Evolutionary conservation across 805 yeast genomes (phyloP).

Genomic region (Dipodascus albidus): DNA sequence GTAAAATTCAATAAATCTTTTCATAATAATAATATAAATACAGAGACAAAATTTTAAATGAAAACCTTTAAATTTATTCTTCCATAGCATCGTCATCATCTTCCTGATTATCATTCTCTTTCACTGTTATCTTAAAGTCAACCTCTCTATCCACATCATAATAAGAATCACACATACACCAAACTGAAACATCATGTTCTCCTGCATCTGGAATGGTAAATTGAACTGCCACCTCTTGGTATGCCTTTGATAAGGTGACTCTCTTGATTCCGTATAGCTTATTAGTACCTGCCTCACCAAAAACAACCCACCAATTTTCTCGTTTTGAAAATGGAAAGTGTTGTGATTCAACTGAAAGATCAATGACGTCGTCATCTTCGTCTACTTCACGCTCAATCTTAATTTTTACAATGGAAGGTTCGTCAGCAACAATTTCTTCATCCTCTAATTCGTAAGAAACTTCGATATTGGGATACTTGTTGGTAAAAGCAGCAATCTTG

Average conservation of each 20-base stretch:
- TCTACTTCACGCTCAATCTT: slow-evolving; percentile 37
- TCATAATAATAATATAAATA: too few relatives aligned
- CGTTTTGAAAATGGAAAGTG: slow-evolving; percentile 46
- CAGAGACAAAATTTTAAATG: too few relatives aligned
- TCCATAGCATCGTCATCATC: slow-evolving; percentile 17
- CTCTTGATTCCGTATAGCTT: slow-evolving; percentile 68
- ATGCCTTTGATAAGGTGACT: slow-evolving; percentile 40
- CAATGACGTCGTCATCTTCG: slow-evolving; percentile 55
- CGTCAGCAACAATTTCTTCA: slow-evolving; percentile 34
- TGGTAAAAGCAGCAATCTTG: slow-evolving; percentile 77
- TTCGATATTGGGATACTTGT: slow-evolving; percentile 81
- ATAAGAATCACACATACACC: slow-evolving; percentile 88
- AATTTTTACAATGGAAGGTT: slow-evolving; percentile 33
- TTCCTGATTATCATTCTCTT: slow-evolving; percentile 8
- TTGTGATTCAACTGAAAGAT: slow-evolving; percentile 47
- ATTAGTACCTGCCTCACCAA: slow-evolving; percentile 53
- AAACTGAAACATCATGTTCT: slow-evolving; percentile 47
- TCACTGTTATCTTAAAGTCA: slow-evolving; percentile 29
- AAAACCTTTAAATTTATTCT: slow-evolving; percentile 8
- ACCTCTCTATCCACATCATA: slow-evolving; percentile 88
- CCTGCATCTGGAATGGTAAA: slow-evolving; percentile 55
- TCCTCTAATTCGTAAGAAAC: slow-evolving; percentile 39
- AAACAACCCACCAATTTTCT: slow-evolving; percentile 81
- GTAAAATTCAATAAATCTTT: too few relatives aligned
- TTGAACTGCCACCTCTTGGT: slow-evolving; percentile 40